A percentile compares a stretch with the other conserved stretches of the same genome.
Evolutionary conservation across 495 filamentous ascomycete species (phyloP).

Genomic region (Achaetomiella virescens): DNA sequence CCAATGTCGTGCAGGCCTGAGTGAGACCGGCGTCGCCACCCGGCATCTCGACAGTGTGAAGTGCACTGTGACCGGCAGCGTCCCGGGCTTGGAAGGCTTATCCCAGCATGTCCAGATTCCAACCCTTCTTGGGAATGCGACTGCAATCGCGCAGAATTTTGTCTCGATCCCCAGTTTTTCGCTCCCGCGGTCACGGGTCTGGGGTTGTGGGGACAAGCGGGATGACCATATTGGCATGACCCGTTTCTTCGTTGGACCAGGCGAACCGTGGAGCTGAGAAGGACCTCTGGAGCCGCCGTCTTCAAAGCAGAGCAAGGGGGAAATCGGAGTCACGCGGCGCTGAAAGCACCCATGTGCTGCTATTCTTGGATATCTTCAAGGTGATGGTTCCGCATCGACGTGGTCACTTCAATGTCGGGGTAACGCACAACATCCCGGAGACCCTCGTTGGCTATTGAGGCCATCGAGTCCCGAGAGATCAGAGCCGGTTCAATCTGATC

Average conservation of each 20-base stretch:
- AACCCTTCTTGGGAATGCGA: too few species aligned
- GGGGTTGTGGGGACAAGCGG: too few species aligned
- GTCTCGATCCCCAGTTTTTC: too few species aligned
- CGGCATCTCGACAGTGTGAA: background rate
- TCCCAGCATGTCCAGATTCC: too few species aligned
- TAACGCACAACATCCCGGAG: background rate
- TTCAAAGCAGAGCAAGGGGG: background rate
- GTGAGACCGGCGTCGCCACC: conserved; percentile 2
- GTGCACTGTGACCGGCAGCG: background rate
- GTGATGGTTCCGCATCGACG: background rate
- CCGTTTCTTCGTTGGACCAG: background rate
- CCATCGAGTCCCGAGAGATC: background rate
- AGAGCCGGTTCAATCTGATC: too few species aligned
- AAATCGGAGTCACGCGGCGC: conserved; percentile 6
- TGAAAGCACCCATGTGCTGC: too few species aligned
- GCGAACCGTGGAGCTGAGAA: background rate
- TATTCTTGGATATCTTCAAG: conserved; percentile 19
- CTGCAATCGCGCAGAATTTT: too few species aligned
- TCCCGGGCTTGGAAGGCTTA: background rate
- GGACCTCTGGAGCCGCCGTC: conserved; percentile 4
- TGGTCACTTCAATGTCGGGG: background rate
- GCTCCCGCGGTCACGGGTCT: too few species aligned
- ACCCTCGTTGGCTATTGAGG: background rate
- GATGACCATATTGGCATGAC: too few species aligned
- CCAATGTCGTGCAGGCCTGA: background rate